phyloP scores from a whole-genome alignment of 176 grass and related monocot species.

The Triticum urartu region DNA sequence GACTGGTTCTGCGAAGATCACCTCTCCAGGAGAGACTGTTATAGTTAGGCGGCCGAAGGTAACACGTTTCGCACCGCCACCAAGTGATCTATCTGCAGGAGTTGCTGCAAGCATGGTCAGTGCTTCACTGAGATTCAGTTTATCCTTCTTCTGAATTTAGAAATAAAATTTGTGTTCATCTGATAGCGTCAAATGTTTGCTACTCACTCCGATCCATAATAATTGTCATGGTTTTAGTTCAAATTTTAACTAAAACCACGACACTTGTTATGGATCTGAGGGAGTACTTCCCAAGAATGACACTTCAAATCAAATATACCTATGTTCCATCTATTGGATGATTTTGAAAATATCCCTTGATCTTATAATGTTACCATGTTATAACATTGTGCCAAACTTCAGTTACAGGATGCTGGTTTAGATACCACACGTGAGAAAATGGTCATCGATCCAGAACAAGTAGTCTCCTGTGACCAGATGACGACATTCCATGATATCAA shows the following conservation, averaged over 20 bases:
- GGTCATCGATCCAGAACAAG: conserved; percentile 22
- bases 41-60: conserved; percentile 48
- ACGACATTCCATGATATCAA: not conserved
- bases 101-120: conserved; percentile 31
- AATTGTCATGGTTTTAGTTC: no score
- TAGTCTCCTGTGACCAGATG: not conserved
- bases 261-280: no score
- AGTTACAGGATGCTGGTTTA: conserved; percentile 13
- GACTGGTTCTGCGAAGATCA: conserved; percentile 5
- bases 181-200: not conserved
- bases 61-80: conserved; percentile 8
- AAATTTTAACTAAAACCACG: no score
- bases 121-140: not conserved
- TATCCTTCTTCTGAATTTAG: not conserved
- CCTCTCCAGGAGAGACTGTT: conserved; percentile 1
- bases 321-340: not conserved
- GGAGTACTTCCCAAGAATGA: no score
- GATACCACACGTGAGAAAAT: not conserved
- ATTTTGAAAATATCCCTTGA: not conserved
- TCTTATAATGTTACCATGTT: not conserved
- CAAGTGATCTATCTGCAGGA: conserved; percentile 4
- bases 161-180: not conserved
- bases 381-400: not conserved
- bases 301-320: no score
- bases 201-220: not conserved